Percentiles rank a stretch among this genome's conserved stretches.
phyloP scores from a whole-genome alignment of 2,329 filamentous ascomycete genomes.

The Dothidotthia symphoricarpi region DNA sequence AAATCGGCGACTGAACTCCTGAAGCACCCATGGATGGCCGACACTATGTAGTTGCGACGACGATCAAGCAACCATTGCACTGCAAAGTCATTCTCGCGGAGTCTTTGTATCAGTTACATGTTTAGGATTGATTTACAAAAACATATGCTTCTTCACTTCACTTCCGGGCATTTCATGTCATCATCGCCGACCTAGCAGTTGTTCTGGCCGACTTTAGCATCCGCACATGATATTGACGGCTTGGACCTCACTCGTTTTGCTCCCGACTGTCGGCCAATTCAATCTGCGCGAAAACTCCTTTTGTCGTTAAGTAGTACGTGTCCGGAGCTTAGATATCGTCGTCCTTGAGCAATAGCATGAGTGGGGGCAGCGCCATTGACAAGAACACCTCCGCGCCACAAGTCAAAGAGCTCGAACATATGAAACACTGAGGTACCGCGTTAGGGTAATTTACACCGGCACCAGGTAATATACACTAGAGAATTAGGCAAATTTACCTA shows the following conservation, averaged over 20 bases:
- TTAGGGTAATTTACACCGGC: too few relatives aligned
- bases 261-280: slow-evolving; percentile 12
- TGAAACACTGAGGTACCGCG: too few relatives aligned
- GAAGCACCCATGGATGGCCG: slow-evolving; percentile 22
- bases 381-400: too few relatives aligned
- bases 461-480: too few relatives aligned
- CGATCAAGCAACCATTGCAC: slow-evolving; percentile 20
- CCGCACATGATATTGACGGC: slow-evolving; percentile 11
- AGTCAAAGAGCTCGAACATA: too few relatives aligned
- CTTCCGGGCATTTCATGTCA: slow-evolving; percentile 14
- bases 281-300: slow-evolving; percentile 10
- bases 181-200: slow-evolving; percentile 13
- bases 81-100: slow-evolving; percentile 17
- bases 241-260: slow-evolving; percentile 12
- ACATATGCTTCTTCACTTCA: slow-evolving; percentile 14
- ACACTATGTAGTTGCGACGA: slow-evolving; percentile 16
- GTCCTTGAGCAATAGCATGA: too few relatives aligned
- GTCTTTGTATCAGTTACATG: slow-evolving; percentile 10
- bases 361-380: too few relatives aligned
- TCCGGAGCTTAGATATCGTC: too few relatives aligned
- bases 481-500: too few relatives aligned
- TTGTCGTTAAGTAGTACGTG: slow-evolving; percentile 11
- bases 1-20: slow-evolving; percentile 22
- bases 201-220: slow-evolving; percentile 11
- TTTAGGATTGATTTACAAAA: too few relatives aligned